Base-by-base conservation (phyloP, 176 grass and related monocot genomes). In the Hsuehochloa calcarea region DNA sequence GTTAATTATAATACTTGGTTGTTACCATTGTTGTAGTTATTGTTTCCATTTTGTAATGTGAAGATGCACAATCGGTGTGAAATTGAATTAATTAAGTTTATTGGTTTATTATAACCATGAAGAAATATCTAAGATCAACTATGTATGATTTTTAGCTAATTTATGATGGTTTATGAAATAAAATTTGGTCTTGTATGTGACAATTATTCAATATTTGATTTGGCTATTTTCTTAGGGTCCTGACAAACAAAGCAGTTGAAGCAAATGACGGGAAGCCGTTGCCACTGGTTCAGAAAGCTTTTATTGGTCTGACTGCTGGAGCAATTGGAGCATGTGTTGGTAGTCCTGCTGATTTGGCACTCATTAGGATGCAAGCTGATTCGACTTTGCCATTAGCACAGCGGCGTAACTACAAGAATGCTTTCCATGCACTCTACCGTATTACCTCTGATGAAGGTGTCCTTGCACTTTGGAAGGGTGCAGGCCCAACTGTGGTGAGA, bases 331-430 rank as follows among this genome's bases (percentile, higher is more conserved):
- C 96, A 43, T 68, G 20, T 90, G 86, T 99, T 15, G 93, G 96
- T 27, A 99, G 88, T 74, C 96, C 96, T 78, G 93, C 96, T 80
- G 96, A 99, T 92, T 75, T 99, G 84, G 90, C 96, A 75, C 93
- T 99, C n/a, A 99, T 99, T 61, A 93, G 96, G 44, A 99, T 99
- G 93, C 96, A 99, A 82, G 96, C 93, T 72, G 96, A 99, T 92
- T 94, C 96, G 0, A 99, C 96, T 81, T 88, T 99, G 72, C 96
- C 91, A 51, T 75, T 47, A 61, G 93, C 96, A 85, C 93, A 94
- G 49, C 44, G 91, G 19, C 90, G 96, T 11, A 78, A 99, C 79
- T 99, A 99, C 82, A 94, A 94, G 84, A 99, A 99, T 90, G 96
- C 96, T 73, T 99, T 99, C 56, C 91, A 99, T n/a, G 91, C 96